Base-by-base conservation (phyloP, 805 yeast species). In the Isabelozyma gotoi region DNA sequence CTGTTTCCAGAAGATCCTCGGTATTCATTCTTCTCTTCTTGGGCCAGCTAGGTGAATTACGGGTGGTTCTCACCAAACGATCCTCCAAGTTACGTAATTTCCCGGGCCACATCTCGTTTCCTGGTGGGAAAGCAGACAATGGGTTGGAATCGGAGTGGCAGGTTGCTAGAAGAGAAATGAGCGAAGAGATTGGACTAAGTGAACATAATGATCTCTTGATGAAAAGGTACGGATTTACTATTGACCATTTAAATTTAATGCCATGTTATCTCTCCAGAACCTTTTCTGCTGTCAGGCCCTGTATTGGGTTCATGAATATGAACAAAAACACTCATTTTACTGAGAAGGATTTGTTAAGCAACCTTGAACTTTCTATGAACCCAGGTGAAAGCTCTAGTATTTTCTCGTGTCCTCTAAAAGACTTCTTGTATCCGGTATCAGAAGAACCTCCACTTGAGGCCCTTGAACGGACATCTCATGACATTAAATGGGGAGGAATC, bases 81-180 rank as follows among this genome's bases (percentile, higher is more conserved):
- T 82, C 95, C 2, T 72, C 85, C 38, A 71, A 75, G 31, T 70
- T 92, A 53, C 71, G 81, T 39, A 79, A 79, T 41, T 91, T 90
- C 65, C 85, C 94, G 0, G 97, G 97, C 4, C 96, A 91, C 60
- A 86, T 87, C 5, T 88, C 97, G 1, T 71, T 91, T 7, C 98
- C 98, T 3, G 98, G 98, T 2, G 98, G 97, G 7, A 88, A 85
- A 57, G 90, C 96, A 4, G 97, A 91, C 60, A 57, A 52, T 34
- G 80, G 76, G 0, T 68, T 77, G 15, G 89, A 88, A 52, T 63
- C 76, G 11, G 88, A 86, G 44, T 83, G 85, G 74, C 76, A 77
- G 36, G 84, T 85, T 33, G 85, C 96, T 0, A 71, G 95, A 45
- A 70, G 98, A 24, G 98, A 91, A 62, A 81, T 90, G 48, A 77